Percentiles rank a stretch among this genome's conserved stretches.
These are phyloP conservation scores for Saccharomyces hybrid DNA, from an alignment of 1,139 yeast genomes.

Conservation along the genomic window DNA sequence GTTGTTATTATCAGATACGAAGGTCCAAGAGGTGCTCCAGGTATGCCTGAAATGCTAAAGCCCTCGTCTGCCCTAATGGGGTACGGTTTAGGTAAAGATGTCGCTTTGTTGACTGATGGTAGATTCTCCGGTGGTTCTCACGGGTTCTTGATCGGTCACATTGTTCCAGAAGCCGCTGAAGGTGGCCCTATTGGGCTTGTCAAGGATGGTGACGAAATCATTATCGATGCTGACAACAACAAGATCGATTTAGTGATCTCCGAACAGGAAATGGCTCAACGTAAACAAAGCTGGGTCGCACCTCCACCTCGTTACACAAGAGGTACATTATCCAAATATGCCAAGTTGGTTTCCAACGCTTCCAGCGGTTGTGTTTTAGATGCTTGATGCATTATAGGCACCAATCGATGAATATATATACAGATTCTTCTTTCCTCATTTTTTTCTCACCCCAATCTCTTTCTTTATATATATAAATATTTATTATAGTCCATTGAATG, in stretches of 20 bases:
- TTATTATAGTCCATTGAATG: slow-evolving; percentile 25
- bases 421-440: slow-evolving; percentile 1
- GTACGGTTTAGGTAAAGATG: slow-evolving; percentile 94
- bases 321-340: slow-evolving; percentile 84
- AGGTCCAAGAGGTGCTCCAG: slow-evolving; percentile 99
- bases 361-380: slow-evolving; percentile 91
- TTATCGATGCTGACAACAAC: slow-evolving; percentile 90
- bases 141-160: slow-evolving; percentile 96
- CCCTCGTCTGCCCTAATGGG: slow-evolving; percentile 98
- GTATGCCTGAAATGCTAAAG: slow-evolving; percentile 99
- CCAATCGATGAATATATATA: slow-evolving; percentile 1
- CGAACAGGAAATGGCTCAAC: slow-evolving; percentile 59
- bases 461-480: slow-evolving; percentile 4
- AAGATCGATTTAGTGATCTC: slow-evolving; percentile 72
- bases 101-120: slow-evolving; percentile 93
- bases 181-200: slow-evolving; percentile 98
- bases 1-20: slow-evolving; percentile 93
- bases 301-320: slow-evolving; percentile 86
- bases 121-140: slow-evolving; percentile 98
- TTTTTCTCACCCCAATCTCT: slow-evolving; percentile 6
- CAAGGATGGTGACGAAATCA: slow-evolving; percentile 80
- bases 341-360: slow-evolving; percentile 82
- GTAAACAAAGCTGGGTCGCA: slow-evolving; percentile 66
- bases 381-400: slow-evolving; percentile 22
- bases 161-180: slow-evolving; percentile 95